phyloP scores from a whole-genome alignment of 169 alveolate species.

The Eimeria zaria region DNA sequence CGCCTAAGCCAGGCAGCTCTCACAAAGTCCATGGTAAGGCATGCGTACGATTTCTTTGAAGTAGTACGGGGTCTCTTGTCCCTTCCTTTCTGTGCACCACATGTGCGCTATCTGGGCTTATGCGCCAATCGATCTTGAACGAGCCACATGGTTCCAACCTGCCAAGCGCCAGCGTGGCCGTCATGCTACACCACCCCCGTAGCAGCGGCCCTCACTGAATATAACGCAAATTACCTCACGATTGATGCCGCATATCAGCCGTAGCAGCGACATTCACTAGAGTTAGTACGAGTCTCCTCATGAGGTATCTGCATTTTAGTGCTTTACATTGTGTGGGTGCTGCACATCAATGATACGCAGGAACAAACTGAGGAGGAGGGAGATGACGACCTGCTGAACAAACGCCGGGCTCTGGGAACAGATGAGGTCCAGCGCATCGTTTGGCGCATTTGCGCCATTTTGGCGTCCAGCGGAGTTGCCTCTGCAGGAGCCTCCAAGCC shows the following conservation, averaged over 20 bases:
- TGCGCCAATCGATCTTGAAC: neutral
- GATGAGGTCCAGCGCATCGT: slow-evolving; percentile 50
- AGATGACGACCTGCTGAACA: neutral
- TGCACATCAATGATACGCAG: neutral
- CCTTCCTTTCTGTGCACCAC: too few relatives aligned
- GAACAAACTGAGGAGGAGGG: slow-evolving; percentile 45
- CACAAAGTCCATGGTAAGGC: slow-evolving; percentile 42
- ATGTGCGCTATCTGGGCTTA: neutral
- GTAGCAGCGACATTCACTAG: neutral
- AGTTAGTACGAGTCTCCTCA: neutral
- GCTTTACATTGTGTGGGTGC: neutral
- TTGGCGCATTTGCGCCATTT: slow-evolving; percentile 52
- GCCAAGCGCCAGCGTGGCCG: neutral
- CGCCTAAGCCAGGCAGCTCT: slow-evolving; percentile 67
- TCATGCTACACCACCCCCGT: neutral
- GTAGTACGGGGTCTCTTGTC: too few relatives aligned
- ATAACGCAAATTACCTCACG: neutral
- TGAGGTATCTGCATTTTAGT: neutral
- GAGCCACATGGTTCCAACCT: neutral
- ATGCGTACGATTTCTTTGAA: neutral
- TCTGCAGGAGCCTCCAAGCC: neutral
- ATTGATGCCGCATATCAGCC: neutral
- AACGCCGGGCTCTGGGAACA: slow-evolving; percentile 28
- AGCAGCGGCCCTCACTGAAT: neutral
- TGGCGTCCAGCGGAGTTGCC: neutral